phyloP scores from a whole-genome alignment of 2,329 filamentous ascomycete genomes.

The Pseudogymnoascus sp. region DNA sequence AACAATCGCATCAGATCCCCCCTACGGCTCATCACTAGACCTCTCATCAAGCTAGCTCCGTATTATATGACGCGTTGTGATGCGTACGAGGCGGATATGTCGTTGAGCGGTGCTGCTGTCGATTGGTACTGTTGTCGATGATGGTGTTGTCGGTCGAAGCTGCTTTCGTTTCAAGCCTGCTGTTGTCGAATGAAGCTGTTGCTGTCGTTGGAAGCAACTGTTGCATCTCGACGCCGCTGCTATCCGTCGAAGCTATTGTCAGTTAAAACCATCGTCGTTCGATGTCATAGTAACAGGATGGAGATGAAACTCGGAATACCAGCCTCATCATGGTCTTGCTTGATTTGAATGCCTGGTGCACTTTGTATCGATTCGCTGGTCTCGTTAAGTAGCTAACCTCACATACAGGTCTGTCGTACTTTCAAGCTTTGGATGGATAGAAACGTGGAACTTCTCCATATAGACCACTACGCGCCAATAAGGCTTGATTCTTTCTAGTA shows the following conservation, averaged over 20 bases:
- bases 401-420: background rate
- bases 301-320: background rate
- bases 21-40: too few species aligned
- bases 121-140: background rate
- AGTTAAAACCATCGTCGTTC: background rate
- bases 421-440: background rate
- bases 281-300: background rate
- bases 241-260: background rate
- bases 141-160: background rate
- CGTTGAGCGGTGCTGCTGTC: background rate
- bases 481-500: background rate
- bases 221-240: background rate
- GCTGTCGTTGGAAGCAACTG: too few species aligned
- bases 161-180: background rate
- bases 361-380: background rate
- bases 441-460: background rate
- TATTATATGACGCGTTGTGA: too few species aligned
- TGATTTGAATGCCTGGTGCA: background rate
- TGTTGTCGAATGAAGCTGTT: background rate
- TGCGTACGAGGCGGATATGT: background rate
- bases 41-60: too few species aligned
- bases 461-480: background rate
- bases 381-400: background rate
- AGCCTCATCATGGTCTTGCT: background rate
- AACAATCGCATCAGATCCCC: too few species aligned